Base-by-base conservation (phyloP, 2,329 filamentous ascomycete species). In the Calonectria crousiana region DNA sequence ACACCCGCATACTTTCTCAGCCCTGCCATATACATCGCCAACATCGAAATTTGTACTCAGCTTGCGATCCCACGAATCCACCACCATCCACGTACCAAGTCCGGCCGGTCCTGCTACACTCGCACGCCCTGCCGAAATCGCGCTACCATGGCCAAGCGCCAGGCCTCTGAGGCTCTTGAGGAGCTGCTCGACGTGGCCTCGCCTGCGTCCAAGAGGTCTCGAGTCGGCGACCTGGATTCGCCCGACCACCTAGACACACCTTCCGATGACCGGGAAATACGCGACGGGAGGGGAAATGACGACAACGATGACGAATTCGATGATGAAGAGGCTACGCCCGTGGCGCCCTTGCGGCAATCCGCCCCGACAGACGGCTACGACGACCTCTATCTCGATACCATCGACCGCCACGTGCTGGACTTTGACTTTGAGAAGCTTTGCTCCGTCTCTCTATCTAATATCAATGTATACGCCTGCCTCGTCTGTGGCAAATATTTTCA, bases 361-460 rank as follows among this genome's bases (percentile, higher is more conserved):
- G 95, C 93, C 56, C 95, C 96, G 20, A 91, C 94, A 41, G 94
- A 94, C 83, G 96, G 96, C 75, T 99, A 98, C 87, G 93, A 94
- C 81, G 96, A 99, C 84, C 92, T 99, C 34, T 99, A 99, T 84
- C 94, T 99, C 79, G 97, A 99, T 87, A 98, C 97, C 16, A 97
- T 99, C 86, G 93, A 98, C 84, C 95, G 97, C 81, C 92, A 93
- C 82, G 93, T 98, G 60, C 92, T 98, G 71, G 97, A 99, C 85
- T 98, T 98, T 83, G 97, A 99, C 85, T 99, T 99, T 84, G 97
- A 99, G 84, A 99, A 99, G 88, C 92, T 98, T 16, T 99, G 97
- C 87, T 98, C 96, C 30, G 90, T 99, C 78, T 98, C 95, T 41
- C 90, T 99, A 10, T 98, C 96, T 64, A 98, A 98, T 84, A 98